Conservation (phyloP, 345 rosid species). For the Acer campestre region DNA sequence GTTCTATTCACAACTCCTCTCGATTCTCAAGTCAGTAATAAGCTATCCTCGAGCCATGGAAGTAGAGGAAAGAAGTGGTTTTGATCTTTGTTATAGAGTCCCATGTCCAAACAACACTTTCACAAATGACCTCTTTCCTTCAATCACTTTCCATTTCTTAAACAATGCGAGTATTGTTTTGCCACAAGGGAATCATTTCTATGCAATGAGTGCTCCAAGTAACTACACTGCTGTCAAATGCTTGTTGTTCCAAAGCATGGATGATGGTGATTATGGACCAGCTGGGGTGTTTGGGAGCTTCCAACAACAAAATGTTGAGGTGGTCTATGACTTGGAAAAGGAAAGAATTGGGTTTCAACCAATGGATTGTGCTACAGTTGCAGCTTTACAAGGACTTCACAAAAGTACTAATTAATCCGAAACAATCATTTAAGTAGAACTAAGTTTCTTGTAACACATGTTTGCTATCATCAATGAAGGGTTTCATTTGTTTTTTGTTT, state of each 20-base stretch:
- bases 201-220: slow-evolving; percentile 71
- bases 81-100: slow-evolving; percentile 76
- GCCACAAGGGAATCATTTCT: slow-evolving; percentile 62
- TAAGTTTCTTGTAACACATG: neutral
- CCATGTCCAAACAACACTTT: slow-evolving; percentile 60
- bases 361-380: slow-evolving; percentile 70
- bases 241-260: slow-evolving; percentile 69
- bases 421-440: neutral
- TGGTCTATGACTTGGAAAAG: slow-evolving; percentile 77
- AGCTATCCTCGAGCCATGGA: slow-evolving; percentile 63
- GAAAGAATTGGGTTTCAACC: slow-evolving; percentile 78
- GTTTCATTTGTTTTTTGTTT: neutral
- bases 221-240: slow-evolving; percentile 72
- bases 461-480: neutral
- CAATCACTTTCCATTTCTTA: slow-evolving; percentile 68
- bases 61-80: slow-evolving; percentile 56
- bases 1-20: slow-evolving; percentile 62
- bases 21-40: slow-evolving; percentile 43
- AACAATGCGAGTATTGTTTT: slow-evolving; percentile 69
- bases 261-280: slow-evolving; percentile 70
- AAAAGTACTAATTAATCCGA: slow-evolving; percentile 24
- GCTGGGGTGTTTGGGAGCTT: slow-evolving; percentile 82
- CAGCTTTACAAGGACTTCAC: slow-evolving; percentile 54
- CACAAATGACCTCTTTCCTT: slow-evolving; percentile 40
- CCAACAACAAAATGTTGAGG: slow-evolving; percentile 80